Conservation (phyloP, 257 asterid genomes). For the Paraleonurus japonicus region DNA sequence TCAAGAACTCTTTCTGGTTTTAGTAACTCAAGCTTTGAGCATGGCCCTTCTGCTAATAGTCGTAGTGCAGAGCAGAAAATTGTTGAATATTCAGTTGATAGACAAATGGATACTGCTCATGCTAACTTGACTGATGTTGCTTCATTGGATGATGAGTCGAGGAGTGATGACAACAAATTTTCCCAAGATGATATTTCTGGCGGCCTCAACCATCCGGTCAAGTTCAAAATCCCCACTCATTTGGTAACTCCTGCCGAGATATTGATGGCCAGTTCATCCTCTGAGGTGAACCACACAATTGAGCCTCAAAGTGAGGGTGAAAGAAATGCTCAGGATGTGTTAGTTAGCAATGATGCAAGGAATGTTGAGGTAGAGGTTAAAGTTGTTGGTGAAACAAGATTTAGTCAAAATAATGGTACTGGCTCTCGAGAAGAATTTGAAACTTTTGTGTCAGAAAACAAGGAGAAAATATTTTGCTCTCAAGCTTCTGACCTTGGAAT, state of each 20-base stretch:
- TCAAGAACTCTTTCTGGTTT: constrained; percentile 67
- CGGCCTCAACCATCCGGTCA: constrained; percentile 50
- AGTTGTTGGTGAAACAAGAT: constrained; percentile 70
- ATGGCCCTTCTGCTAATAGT: constrained; percentile 43
- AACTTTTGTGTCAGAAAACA: constrained; percentile 55
- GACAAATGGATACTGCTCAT: constrained; percentile 55
- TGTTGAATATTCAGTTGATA: constrained; percentile 69
- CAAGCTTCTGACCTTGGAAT: constrained; percentile 86
- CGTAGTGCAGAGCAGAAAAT: constrained; percentile 48
- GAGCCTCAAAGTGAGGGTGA: constrained; percentile 65
- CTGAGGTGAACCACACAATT: constrained; percentile 54
- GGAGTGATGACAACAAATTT: constrained; percentile 49
- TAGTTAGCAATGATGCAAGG: constrained; percentile 50
- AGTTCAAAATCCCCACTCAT: constrained; percentile 97
- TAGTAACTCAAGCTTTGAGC: constrained; percentile 60
- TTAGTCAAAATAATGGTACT: constrained; percentile 48
- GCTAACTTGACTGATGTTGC: constrained; percentile 59
- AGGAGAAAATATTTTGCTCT: constrained; percentile 76
- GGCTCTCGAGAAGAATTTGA: constrained; percentile 58
- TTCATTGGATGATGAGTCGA: constrained; percentile 53
- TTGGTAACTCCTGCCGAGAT: constrained; percentile 94
- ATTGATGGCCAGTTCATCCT: constrained; percentile 75
- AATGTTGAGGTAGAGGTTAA: constrained; percentile 73
- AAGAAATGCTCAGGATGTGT: constrained; percentile 61
- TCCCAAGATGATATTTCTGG: constrained; percentile 61